A percentile compares a stretch with the other conserved stretches of the same genome.
Conservation (phyloP, 495 filamentous ascomycete genomes). For the Parachaetomium inaequale region DNA sequence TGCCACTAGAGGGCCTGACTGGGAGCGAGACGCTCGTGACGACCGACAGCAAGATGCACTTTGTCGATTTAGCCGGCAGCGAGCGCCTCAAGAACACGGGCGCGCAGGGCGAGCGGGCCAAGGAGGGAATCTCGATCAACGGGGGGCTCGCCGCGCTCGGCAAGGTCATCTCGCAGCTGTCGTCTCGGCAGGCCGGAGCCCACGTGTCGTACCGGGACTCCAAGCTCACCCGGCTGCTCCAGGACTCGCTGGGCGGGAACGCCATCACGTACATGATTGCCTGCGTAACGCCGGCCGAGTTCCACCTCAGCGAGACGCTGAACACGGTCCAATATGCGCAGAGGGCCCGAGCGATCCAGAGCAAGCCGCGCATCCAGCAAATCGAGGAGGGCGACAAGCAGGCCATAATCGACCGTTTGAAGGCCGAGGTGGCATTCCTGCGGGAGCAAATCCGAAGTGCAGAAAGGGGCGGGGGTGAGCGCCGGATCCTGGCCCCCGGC, state of each 20-base stretch:
- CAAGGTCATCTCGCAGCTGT: slow-evolving; percentile 98
- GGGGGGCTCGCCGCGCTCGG: slow-evolving; percentile 91
- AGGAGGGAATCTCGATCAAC: slow-evolving; percentile 98
- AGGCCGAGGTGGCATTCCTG: slow-evolving; percentile 89
- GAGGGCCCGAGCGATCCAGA: slow-evolving; percentile 93
- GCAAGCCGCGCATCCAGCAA: slow-evolving; percentile 94
- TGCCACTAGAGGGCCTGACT: slow-evolving; percentile 77
- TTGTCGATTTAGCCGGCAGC: slow-evolving; percentile 96
- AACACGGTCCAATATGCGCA: slow-evolving; percentile 98
- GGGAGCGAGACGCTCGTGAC: slow-evolving; percentile 67
- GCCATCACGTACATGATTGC: slow-evolving; percentile 99
- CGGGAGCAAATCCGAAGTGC: slow-evolving; percentile 82
- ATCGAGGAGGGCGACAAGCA: slow-evolving; percentile 93
- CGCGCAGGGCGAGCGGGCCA: slow-evolving; percentile 90
- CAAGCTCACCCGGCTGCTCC: slow-evolving; percentile 87
- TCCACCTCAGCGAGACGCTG: slow-evolving; percentile 94
- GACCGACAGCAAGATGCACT: slow-evolving; percentile 97
- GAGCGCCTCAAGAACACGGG: slow-evolving; percentile 97
- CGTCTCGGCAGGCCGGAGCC: slow-evolving; percentile 77
- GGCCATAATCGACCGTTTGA: slow-evolving; percentile 87
- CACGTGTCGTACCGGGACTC: slow-evolving; percentile 99
- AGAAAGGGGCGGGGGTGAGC: slow-evolving; percentile 56
- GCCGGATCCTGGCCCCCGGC: slow-evolving; percentile 55
- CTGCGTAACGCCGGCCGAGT: slow-evolving; percentile 94
- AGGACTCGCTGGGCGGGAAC: slow-evolving; percentile 97